phyloP scores from a whole-genome alignment of 495 filamentous ascomycete species.

The Lophium mytilinum region DNA sequence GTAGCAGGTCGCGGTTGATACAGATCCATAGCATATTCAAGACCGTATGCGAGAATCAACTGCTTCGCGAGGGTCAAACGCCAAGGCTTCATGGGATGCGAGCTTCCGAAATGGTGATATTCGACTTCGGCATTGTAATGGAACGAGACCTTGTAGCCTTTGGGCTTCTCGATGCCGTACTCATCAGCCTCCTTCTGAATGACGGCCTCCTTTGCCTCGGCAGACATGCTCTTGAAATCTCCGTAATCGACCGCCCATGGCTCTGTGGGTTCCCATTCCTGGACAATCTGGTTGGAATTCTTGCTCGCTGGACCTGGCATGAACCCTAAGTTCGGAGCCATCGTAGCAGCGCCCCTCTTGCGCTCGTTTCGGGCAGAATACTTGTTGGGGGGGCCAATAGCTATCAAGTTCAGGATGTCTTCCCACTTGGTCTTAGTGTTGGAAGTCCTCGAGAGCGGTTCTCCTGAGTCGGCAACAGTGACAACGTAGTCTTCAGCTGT shows the following conservation, averaged over 20 bases:
- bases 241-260: slow-evolving; percentile 8
- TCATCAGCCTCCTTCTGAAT: slow-evolving; percentile 58
- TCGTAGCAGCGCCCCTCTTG: too few species aligned
- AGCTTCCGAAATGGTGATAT: slow-evolving; percentile 87
- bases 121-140: slow-evolving; percentile 95
- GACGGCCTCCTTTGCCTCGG: slow-evolving; percentile 52
- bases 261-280: slow-evolving; percentile 47
- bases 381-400: too few species aligned
- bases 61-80: slow-evolving; percentile 90
- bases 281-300: slow-evolving; percentile 43
- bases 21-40: slow-evolving; percentile 92
- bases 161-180: slow-evolving; percentile 66
- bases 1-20: slow-evolving; percentile 75
- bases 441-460: too few species aligned
- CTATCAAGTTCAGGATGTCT: too few species aligned
- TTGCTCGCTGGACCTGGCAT: slow-evolving; percentile 1
- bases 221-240: slow-evolving; percentile 33
- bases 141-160: slow-evolving; percentile 77
- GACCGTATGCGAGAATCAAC: slow-evolving; percentile 84
- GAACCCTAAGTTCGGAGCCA: not conserved
- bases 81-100: slow-evolving; percentile 99
- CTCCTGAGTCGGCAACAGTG: too few species aligned
- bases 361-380: too few species aligned
- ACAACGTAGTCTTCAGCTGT: too few species aligned
- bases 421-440: too few species aligned